Percentiles rank a stretch among this genome's conserved stretches.
These are phyloP conservation scores for Aspergillus spinulosporus DNA, from an alignment of 2,329 filamentous ascomycete genomes.

Conservation along the genomic window DNA sequence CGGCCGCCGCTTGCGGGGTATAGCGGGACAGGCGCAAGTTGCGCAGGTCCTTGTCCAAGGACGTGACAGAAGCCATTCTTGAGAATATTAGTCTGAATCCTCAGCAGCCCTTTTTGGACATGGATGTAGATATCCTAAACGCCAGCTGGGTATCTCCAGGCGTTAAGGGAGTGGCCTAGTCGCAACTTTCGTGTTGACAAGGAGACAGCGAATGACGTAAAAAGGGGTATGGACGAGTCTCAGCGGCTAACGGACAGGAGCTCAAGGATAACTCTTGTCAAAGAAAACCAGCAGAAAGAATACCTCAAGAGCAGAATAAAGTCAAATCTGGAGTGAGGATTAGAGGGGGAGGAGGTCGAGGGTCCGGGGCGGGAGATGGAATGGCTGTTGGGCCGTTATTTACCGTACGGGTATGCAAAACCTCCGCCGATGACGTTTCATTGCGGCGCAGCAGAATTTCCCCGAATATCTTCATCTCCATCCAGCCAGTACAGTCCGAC, in stretches of 20 bases:
- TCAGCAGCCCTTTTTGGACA: conserved; percentile 3
- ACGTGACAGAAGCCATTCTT: conserved; percentile 87
- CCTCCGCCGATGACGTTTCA: conserved; percentile 15
- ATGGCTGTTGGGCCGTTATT: conserved; percentile 16
- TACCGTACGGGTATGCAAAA: conserved; percentile 11
- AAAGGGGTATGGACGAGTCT: background rate
- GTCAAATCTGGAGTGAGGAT: background rate
- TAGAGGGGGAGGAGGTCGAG: background rate
- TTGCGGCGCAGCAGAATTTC: conserved; percentile 13
- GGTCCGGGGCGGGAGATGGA: conserved; percentile 6
- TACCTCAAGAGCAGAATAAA: background rate
- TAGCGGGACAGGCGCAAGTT: conserved; percentile 90
- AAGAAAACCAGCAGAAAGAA: background rate
- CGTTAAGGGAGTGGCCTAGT: conserved; percentile 6
- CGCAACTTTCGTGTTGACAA: conserved; percentile 9
- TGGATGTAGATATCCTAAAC: conserved; percentile 8
- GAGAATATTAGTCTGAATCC: background rate
- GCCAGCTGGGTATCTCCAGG: conserved; percentile 1
- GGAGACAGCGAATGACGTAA: conserved; percentile 11
- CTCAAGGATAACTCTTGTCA: background rate
- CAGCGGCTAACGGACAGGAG: background rate
- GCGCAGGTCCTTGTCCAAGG: conserved; percentile 92
- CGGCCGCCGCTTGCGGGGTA: conserved; percentile 84
- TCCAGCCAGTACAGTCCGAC: background rate
- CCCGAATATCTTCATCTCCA: conserved; percentile 2